Evolutionary conservation across 179 eudicot genomes (phyloP).

Genomic region (Nepenthes alata): DNA sequence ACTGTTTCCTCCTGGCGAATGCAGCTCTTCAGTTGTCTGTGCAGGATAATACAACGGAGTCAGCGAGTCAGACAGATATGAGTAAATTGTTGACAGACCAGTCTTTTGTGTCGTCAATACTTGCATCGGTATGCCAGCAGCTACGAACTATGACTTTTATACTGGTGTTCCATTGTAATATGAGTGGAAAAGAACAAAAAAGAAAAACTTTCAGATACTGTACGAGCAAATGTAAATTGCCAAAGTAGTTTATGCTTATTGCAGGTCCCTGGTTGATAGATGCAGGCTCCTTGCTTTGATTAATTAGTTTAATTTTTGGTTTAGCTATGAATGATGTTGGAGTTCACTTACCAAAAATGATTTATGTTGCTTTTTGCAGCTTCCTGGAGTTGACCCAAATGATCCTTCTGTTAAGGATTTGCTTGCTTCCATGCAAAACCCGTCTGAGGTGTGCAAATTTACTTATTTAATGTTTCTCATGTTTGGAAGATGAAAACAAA

Average conservation of each 20-base stretch:
- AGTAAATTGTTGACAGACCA: constrained; percentile 68
- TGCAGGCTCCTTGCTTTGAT: too few relatives aligned
- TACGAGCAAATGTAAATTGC: background rate
- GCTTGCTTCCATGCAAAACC: constrained; percentile 82
- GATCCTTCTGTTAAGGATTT: constrained; percentile 83
- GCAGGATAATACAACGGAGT: constrained; percentile 52
- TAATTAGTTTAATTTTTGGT: background rate
- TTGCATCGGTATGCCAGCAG: constrained; percentile 51
- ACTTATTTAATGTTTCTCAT: background rate
- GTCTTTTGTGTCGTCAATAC: constrained; percentile 70
- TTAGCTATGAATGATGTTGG: background rate
- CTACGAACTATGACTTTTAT: background rate
- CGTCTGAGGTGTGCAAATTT: constrained; percentile 53
- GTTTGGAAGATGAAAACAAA: background rate
- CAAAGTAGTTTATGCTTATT: background rate
- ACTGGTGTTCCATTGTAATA: background rate
- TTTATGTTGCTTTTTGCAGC: constrained; percentile 32
- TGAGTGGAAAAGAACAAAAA: background rate
- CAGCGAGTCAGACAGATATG: constrained; percentile 58
- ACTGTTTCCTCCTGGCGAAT: background rate
- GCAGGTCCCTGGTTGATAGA: too few relatives aligned
- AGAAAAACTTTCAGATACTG: background rate
- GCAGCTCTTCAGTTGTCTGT: constrained; percentile 91
- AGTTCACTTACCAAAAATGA: background rate
- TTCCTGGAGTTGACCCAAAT: constrained; percentile 97